Percentiles rank a stretch among this genome's conserved stretches.
phyloP scores from a whole-genome alignment of 305 asterid species.

The Solanum chacoense region DNA sequence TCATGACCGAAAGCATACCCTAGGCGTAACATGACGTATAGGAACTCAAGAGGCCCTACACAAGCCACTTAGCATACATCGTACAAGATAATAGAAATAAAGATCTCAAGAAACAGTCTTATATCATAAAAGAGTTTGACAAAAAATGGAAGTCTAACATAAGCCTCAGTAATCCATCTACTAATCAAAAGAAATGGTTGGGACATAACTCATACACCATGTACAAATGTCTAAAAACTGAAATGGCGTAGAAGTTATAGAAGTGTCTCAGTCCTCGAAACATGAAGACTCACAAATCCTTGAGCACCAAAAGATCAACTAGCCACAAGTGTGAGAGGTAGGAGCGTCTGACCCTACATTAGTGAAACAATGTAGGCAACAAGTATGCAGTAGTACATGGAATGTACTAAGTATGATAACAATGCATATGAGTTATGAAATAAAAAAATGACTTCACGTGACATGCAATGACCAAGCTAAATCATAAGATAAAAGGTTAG shows the following conservation, averaged over 20 bases:
- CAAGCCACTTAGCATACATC: not conserved
- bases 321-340: not conserved
- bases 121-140: not conserved
- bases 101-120: not conserved
- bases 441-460: not conserved
- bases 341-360: not conserved
- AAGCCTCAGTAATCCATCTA: not conserved
- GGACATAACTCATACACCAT: not conserved
- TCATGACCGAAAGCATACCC: not conserved
- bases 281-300: not conserved
- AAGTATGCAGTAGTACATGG: too few species aligned
- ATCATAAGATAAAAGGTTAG: not conserved
- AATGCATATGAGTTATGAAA: not conserved
- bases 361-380: too few species aligned
- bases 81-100: not conserved
- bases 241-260: too few species aligned
- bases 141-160: not conserved
- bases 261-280: not conserved
- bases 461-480: not conserved
- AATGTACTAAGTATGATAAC: not conserved
- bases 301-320: not conserved
- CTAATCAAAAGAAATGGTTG: not conserved
- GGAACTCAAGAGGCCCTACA: not conserved
- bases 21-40: not conserved
- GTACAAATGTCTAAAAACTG: not conserved